Percentiles rank a stretch among this genome's conserved stretches.
These are phyloP conservation scores for Ceriops zippeliana DNA, from an alignment of 345 rosid species.

Conservation along the genomic window DNA sequence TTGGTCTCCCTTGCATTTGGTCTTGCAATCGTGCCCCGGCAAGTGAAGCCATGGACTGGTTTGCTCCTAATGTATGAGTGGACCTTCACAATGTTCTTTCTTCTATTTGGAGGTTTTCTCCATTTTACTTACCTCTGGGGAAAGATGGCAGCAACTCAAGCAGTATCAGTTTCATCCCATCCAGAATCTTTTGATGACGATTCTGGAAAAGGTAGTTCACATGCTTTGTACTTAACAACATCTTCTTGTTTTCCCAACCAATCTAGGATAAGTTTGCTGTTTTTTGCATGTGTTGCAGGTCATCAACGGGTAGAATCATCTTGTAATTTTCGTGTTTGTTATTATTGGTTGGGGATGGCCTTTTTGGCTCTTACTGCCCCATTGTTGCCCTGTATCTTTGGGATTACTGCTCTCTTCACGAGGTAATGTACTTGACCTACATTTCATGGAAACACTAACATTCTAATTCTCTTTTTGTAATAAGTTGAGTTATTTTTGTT, in stretches of 20 bases:
- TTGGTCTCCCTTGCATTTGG: constrained; percentile 56
- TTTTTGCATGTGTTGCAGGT: constrained; percentile 35
- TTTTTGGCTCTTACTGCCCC: constrained; percentile 60
- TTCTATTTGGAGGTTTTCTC: constrained; percentile 64
- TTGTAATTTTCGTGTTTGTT: constrained; percentile 52
- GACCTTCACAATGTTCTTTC: constrained; percentile 68
- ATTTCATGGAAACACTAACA: neutral
- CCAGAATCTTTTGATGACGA: constrained; percentile 49
- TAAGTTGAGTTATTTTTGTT: neutral
- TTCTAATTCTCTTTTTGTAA: neutral
- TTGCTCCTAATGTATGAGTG: constrained; percentile 79
- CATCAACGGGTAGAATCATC: constrained; percentile 57
- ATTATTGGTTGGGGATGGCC: constrained; percentile 72
- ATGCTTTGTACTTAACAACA: neutral
- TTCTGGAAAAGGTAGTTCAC: constrained; percentile 71
- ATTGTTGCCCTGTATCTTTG: constrained; percentile 65
- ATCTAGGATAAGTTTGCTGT: constrained; percentile 1
- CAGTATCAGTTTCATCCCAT: constrained; percentile 37
- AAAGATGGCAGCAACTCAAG: constrained; percentile 49
- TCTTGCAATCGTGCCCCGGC: constrained; percentile 66
- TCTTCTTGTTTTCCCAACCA: neutral
- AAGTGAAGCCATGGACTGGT: constrained; percentile 92
- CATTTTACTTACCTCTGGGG: constrained; percentile 58
- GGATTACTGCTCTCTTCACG: constrained; percentile 71
- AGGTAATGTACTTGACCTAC: constrained; percentile 45